Conservation (phyloP, 2,329 filamentous ascomycete species). For the Talaromyces islandicus region DNA sequence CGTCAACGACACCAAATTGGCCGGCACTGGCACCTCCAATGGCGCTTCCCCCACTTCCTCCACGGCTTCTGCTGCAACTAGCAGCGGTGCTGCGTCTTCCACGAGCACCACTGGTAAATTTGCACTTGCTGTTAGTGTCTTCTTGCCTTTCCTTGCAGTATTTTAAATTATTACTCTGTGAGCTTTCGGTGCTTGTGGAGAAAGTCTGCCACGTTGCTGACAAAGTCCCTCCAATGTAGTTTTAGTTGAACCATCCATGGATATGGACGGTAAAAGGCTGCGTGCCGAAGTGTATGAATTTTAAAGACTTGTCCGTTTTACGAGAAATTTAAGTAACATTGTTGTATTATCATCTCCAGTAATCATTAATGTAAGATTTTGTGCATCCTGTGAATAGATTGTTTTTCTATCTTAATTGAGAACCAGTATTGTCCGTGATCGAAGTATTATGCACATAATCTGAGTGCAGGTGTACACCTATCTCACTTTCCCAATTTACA, state of each 20-base stretch:
- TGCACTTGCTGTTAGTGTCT: conserved; percentile 3
- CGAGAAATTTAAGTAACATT: neutral
- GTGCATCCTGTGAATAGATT: neutral
- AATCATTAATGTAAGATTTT: neutral
- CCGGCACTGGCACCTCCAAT: conserved; percentile 6
- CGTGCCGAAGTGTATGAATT: neutral
- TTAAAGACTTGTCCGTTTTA: neutral
- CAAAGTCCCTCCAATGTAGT: neutral
- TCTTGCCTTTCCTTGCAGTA: neutral
- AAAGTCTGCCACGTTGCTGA: neutral
- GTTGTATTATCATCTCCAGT: neutral
- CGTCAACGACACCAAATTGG: conserved; percentile 9
- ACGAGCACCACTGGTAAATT: neutral
- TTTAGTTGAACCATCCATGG: neutral
- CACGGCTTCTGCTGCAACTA: conserved; percentile 9
- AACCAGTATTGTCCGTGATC: neutral
- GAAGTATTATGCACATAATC: neutral
- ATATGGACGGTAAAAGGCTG: neutral
- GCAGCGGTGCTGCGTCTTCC: conserved; percentile 12
- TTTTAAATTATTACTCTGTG: conserved; percentile 3
- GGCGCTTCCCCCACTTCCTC: conserved; percentile 10
- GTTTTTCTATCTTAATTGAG: neutral
- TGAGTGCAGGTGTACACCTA: neutral
- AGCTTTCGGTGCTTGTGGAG: neutral
- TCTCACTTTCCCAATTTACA: neutral